A percentile compares a stretch with the other conserved stretches of the same genome.
phyloP scores from a whole-genome alignment of 1,139 yeast species.

The Magnusiomyces sp. region DNA sequence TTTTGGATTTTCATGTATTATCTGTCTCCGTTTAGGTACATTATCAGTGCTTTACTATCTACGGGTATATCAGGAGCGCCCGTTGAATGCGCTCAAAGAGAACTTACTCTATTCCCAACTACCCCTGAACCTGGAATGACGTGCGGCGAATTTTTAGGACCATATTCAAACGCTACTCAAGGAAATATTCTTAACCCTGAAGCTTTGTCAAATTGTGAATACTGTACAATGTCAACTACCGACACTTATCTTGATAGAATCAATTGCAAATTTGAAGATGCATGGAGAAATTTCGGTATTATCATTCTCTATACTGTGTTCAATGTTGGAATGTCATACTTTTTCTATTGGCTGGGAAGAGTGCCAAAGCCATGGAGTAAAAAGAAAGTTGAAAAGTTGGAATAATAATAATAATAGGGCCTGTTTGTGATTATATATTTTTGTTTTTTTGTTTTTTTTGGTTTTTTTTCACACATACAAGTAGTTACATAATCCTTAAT shows the following conservation, averaged over 20 bases:
- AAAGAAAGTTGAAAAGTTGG: too few relatives aligned
- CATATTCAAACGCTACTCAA: conserved; percentile 38
- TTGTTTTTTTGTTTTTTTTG: too few relatives aligned
- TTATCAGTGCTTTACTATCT: conserved; percentile 49
- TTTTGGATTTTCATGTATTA: conserved; percentile 67
- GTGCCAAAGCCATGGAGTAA: too few relatives aligned
- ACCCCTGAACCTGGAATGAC: conserved; percentile 41
- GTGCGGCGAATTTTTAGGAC: conserved; percentile 49
- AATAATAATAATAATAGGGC: too few relatives aligned
- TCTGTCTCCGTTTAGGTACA: conserved; percentile 60
- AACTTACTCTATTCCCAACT: conserved; percentile 50
- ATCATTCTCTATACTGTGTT: conserved; percentile 43
- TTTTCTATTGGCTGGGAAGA: conserved; percentile 68
- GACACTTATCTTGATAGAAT: conserved; percentile 44
- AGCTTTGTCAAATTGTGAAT: too few relatives aligned
- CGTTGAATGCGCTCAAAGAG: conserved; percentile 47
- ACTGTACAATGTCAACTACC: conserved; percentile 47
- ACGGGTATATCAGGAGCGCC: conserved; percentile 46
- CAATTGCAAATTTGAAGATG: conserved; percentile 38
- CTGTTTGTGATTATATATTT: too few relatives aligned
- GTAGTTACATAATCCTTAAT: too few relatives aligned
- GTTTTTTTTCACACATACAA: too few relatives aligned
- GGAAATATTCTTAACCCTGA: too few relatives aligned
- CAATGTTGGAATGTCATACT: conserved; percentile 44
- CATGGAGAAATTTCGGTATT: conserved; percentile 57